Conservation (phyloP, 768 basidiomycete genomes). For the Kwoniella pini region DNA sequence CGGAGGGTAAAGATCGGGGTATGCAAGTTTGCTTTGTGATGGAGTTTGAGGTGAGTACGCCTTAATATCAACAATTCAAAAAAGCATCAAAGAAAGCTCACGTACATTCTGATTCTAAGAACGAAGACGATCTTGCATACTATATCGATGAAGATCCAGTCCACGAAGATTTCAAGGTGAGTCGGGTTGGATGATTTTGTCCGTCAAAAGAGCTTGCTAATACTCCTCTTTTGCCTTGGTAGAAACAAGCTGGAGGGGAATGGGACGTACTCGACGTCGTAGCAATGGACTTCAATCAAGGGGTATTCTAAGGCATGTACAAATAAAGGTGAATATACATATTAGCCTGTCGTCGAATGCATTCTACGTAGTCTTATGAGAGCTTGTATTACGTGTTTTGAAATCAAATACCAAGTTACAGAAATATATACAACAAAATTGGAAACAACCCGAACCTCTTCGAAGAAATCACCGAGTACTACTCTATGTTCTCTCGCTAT, state of each 20-base stretch:
- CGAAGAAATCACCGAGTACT: no score
- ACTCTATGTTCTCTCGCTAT: neutral
- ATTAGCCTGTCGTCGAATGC: no score
- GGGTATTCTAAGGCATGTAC: constrained; percentile 15
- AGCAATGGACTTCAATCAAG: constrained; percentile 28
- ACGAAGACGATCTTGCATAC: constrained; percentile 36
- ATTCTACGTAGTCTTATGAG: no score
- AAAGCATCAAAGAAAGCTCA: no score
- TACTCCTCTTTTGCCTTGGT: neutral
- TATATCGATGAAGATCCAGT: constrained; percentile 44
- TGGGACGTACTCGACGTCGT: constrained; percentile 26
- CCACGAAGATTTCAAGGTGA: constrained; percentile 47
- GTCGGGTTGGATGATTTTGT: no score
- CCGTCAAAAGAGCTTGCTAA: no score
- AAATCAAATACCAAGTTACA: neutral
- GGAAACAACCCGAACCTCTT: neutral
- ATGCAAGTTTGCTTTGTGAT: constrained; percentile 43
- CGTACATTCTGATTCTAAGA: constrained; percentile 4
- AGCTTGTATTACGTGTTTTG: no score
- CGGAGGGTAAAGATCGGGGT: constrained; percentile 39
- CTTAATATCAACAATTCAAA: neutral
- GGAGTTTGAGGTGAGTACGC: constrained; percentile 44
- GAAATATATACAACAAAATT: constrained; percentile 9
- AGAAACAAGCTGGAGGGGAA: constrained; percentile 22
- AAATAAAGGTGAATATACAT: no score